Base-by-base conservation (phyloP, 768 basidiomycete species). In the Astraeus odoratus region DNA sequence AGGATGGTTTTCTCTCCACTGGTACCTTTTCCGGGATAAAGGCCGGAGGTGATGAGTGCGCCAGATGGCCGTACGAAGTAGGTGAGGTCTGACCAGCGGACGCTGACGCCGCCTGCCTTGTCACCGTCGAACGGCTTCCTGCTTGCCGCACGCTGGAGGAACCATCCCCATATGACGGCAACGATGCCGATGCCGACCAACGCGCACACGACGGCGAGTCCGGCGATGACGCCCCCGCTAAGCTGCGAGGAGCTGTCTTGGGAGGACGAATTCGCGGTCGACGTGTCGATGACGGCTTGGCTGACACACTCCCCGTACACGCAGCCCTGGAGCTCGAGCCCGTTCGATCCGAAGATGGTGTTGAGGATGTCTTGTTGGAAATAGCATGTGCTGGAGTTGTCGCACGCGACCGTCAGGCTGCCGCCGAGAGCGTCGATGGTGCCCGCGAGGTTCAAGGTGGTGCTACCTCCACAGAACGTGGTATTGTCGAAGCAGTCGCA, bases 241-340 rank as follows among this genome's bases (percentile, higher is more conserved):
- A 96, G 76, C 15, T 74, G 65, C 26, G 69, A 69, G 4, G 70
- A 67, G 10, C 66, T 57, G 0, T 53, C 53, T 12, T 57, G 37
- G 15, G 69, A 46, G 3, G 64, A 53, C 6, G 65, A 67, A 2
- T 70, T 63, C 40, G 64, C 67, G 7, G 65, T 68, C 24, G 67
- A 58, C 3, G 71, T 68, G 57, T 92, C 83, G 44, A 96, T 81
- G 29, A 86, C 81, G 46, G 72, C 75, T 60, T 95, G 91, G 3
- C 75, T 67, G 13, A 96, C 81, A 62, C 94, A 96, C 65, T 97
- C 94, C 20, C 94, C 94, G 53, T 85, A 94, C 1, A 67, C 70
- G 62, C 94, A 97, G 0, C 75, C 78, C 42, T 73, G 73, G 8
- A 97, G 69, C 5, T 70, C 53, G n/a, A 97, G 76, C 1, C 94